Evolutionary conservation across 2,329 filamentous ascomycete species (phyloP).

Genomic region (Calonectria ilicicola): DNA sequence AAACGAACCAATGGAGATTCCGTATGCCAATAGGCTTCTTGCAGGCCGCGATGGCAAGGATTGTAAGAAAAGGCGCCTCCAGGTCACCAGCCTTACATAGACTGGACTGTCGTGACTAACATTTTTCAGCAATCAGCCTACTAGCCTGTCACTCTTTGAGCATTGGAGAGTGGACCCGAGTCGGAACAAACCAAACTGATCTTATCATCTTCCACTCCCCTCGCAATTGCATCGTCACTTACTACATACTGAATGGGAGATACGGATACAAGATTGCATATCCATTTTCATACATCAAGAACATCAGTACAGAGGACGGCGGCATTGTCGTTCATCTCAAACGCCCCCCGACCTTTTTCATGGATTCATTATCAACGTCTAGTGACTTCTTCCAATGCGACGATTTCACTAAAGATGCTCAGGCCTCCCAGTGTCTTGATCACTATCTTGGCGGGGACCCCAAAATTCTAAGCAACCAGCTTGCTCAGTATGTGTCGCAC

Average conservation of each 20-base stretch:
- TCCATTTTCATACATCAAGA: conserved; percentile 96
- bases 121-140: conserved; percentile 83
- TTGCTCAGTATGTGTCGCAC: conserved; percentile 93
- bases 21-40: too few species aligned
- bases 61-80: too few species aligned
- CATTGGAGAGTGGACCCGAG: conserved; percentile 94
- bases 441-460: conserved; percentile 96
- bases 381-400: conserved; percentile 94
- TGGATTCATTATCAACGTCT: conserved; percentile 89
- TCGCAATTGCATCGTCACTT: conserved; percentile 98
- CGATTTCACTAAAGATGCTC: conserved; percentile 97
- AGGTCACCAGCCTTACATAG: too few species aligned
- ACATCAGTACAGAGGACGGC: conserved; percentile 92
- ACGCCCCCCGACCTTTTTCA: conserved; percentile 93
- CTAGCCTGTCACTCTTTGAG: conserved; percentile 95
- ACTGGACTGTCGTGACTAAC: too few species aligned
- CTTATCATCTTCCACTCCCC: conserved; percentile 98
- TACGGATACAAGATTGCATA: conserved; percentile 99
- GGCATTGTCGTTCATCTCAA: conserved; percentile 95
- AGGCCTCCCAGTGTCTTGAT: conserved; percentile 89
- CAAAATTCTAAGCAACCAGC: conserved; percentile 92
- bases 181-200: conserved; percentile 98
- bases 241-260: conserved; percentile 99
- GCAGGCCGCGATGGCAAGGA: too few species aligned
- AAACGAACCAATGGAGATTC: too few species aligned